phyloP scores from a whole-genome alignment of 129 eudicot species.

The Flaveria linearis region DNA sequence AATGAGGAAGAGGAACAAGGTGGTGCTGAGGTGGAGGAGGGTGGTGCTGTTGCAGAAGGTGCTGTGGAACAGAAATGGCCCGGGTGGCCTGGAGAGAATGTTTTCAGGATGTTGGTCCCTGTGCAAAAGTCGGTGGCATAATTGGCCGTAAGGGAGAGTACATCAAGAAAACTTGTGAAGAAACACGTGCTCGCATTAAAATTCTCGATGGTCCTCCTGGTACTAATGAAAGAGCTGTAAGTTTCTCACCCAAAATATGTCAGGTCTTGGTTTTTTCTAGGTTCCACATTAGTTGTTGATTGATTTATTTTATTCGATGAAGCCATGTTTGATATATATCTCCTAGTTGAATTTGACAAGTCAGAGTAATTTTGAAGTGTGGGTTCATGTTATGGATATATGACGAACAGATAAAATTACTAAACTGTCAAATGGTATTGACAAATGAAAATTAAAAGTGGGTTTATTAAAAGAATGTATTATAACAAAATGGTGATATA shows the following conservation, averaged over 20 bases:
- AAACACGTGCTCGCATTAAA: constrained; percentile 90
- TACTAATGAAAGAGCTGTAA: constrained; percentile 86
- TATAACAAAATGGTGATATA: constrained; percentile 19
- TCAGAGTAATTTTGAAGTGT: neutral
- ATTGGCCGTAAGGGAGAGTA: constrained; percentile 96
- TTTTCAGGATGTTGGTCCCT: constrained; percentile 87
- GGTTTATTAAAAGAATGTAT: constrained; percentile 23
- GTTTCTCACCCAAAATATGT: constrained; percentile 29
- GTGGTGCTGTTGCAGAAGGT: constrained; percentile 25
- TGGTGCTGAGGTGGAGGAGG: constrained; percentile 20
- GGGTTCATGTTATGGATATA: constrained; percentile 11
- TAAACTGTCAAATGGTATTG: constrained; percentile 5
- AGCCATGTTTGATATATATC: neutral
- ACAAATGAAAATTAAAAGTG: neutral
- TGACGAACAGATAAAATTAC: constrained; percentile 13
- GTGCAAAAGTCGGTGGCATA: constrained; percentile 87
- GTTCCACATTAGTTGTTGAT: neutral
- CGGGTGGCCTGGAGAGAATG: constrained; percentile 99
- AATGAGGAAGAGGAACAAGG: constrained; percentile 10
- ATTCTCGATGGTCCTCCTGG: constrained; percentile 97
- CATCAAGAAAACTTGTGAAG: constrained; percentile 89
- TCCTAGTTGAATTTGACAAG: neutral
- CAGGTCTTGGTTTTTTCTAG: neutral
- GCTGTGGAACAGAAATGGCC: constrained; percentile 81
- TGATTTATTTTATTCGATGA: constrained; percentile 10